A percentile compares a stretch with the other conserved stretches of the same genome.
Evolutionary conservation across 202 grass and related monocot genomes (phyloP).

Genomic region (Zizania palustris): DNA sequence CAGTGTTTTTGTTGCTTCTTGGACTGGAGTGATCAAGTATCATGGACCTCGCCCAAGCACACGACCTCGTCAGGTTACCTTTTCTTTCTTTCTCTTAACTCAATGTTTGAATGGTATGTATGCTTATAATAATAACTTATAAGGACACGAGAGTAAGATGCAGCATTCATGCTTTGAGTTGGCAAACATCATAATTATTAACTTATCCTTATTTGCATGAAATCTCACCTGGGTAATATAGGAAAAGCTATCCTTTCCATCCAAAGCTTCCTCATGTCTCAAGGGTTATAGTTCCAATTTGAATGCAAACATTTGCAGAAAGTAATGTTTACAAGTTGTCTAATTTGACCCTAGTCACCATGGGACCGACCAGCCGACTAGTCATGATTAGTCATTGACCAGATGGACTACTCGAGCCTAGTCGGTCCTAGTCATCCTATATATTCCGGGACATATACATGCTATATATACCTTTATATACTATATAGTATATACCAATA

Average conservation of each 20-base stretch:
- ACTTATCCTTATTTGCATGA: conserved; percentile 15
- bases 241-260: conserved; percentile 19
- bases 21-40: conserved; percentile 96
- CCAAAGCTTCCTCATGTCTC: not conserved
- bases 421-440: no score
- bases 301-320: not conserved
- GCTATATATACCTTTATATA: no score
- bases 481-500: no score
- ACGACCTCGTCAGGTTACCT: conserved; percentile 80
- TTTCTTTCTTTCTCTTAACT: conserved; percentile 30
- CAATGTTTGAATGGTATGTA: conserved; percentile 26
- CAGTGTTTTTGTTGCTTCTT: conserved; percentile 95
- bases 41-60: conserved; percentile 96
- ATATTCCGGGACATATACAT: no score
- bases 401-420: no score
- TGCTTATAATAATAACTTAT: conserved; percentile 13
- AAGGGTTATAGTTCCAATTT: not conserved
- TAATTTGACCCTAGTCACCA: no score
- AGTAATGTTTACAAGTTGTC: not conserved
- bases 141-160: conserved; percentile 6
- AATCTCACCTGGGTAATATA: conserved; percentile 7
- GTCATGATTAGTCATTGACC: no score
- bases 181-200: conserved; percentile 5
- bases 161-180: not conserved
- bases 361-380: no score